Evolutionary conservation across 1,139 yeast species (phyloP).

Genomic region (Oligophagozyma castellii): DNA sequence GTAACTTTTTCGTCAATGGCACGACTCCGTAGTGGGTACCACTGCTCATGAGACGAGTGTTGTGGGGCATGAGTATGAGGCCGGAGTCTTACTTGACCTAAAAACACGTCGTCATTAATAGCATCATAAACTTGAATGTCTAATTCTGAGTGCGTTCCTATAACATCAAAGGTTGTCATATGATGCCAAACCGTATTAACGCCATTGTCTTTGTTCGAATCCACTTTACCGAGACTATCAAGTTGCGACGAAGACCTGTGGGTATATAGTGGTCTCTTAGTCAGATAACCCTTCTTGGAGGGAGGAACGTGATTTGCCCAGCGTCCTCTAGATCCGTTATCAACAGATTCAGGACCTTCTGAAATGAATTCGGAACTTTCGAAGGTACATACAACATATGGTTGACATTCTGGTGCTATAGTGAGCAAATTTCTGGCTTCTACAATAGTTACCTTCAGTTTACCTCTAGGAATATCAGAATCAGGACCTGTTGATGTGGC

Average conservation of each 20-base stretch:
- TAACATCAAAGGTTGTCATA: constrained; percentile 83
- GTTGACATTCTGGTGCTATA: constrained; percentile 43
- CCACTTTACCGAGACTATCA: constrained; percentile 24
- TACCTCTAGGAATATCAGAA: constrained; percentile 55
- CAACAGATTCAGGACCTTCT: constrained; percentile 58
- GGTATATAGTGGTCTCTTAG: constrained; percentile 37
- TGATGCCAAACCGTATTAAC: constrained; percentile 75
- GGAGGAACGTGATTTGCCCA: constrained; percentile 16
- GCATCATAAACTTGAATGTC: constrained; percentile 85
- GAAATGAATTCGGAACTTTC: constrained; percentile 87
- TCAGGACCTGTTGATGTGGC: constrained; percentile 7
- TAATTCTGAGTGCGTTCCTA: constrained; percentile 67
- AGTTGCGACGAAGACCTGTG: constrained; percentile 56
- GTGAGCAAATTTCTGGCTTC: constrained; percentile 63
- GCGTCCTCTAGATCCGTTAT: constrained; percentile 25
- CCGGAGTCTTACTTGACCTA: constrained; percentile 68
- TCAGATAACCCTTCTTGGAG: constrained; percentile 13
- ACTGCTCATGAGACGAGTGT: constrained; percentile 32
- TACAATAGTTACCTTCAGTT: constrained; percentile 62
- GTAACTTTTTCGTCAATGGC: constrained; percentile 62
- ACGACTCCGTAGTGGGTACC: constrained; percentile 67
- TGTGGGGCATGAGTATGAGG: constrained; percentile 37
- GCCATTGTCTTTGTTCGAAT: constrained; percentile 6
- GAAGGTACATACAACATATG: constrained; percentile 87
- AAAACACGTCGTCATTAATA: constrained; percentile 62